A percentile compares a stretch with the other conserved stretches of the same genome.
phyloP scores from a whole-genome alignment of 495 filamentous ascomycete genomes.

The Lichenothelia convexa region DNA sequence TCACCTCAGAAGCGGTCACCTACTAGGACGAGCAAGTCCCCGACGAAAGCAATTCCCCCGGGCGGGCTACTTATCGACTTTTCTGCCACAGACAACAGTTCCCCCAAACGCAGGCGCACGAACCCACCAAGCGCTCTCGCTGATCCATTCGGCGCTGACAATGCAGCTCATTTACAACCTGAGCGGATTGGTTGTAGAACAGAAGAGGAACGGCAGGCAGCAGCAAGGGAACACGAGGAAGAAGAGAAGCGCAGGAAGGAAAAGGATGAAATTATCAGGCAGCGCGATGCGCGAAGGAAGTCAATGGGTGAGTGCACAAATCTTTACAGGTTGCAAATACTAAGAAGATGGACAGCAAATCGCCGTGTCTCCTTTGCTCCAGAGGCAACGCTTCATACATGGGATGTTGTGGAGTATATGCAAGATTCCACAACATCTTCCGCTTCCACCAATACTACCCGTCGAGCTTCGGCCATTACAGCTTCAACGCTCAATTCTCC shows the following conservation, averaged over 20 bases:
- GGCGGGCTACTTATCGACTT: no score
- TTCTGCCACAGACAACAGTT: no score
- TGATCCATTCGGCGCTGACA: conserved; percentile 31
- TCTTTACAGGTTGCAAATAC: neutral
- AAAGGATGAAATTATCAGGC: no score
- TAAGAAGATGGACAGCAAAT: conserved; percentile 37
- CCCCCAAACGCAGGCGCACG: no score
- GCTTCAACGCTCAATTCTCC: conserved; percentile 23
- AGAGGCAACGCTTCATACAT: conserved; percentile 93
- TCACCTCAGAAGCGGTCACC: no score
- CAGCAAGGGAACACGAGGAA: no score
- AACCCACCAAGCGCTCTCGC: no score
- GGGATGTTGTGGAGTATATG: conserved; percentile 81
- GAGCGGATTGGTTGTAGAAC: no score
- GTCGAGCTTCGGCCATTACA: conserved; percentile 46
- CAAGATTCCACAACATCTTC: conserved; percentile 79
- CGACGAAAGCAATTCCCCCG: no score
- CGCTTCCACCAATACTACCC: conserved; percentile 47
- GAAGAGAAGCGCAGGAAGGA: conserved; percentile 56
- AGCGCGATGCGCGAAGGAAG: conserved; percentile 80
- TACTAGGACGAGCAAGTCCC: no score
- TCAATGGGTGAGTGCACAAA: conserved; percentile 40
- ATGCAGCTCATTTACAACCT: conserved; percentile 62
- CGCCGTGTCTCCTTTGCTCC: conserved; percentile 94
- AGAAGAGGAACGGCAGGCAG: no score